Conservation (phyloP, 306 rosid genomes). For the Cucumis cinereus region DNA sequence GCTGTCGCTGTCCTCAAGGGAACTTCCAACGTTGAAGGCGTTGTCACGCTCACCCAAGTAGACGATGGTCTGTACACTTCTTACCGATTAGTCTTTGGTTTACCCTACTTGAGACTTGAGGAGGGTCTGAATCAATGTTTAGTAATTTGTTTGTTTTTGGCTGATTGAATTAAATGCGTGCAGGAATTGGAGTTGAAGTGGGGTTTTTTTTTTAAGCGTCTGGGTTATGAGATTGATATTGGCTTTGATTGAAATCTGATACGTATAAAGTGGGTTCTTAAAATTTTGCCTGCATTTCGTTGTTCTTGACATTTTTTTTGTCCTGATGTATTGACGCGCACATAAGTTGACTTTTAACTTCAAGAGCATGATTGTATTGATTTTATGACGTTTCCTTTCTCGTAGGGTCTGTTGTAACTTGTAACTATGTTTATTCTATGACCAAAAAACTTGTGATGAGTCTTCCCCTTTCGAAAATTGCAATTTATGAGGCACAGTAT, state of each 20-base stretch:
- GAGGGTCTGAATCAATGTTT: neutral
- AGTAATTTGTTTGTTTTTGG: neutral
- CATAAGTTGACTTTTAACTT: neutral
- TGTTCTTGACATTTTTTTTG: neutral
- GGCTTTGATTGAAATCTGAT: neutral
- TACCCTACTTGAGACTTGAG: neutral
- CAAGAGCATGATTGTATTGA: neutral
- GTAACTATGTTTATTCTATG: neutral
- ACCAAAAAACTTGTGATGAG: neutral
- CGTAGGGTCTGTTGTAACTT: neutral
- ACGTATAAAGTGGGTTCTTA: neutral
- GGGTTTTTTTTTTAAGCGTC: neutral
- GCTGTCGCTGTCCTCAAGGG: slow-evolving; percentile 73
- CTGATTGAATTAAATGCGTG: neutral
- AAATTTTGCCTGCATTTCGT: neutral
- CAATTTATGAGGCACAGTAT: neutral
- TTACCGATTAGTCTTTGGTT: neutral
- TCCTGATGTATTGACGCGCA: neutral
- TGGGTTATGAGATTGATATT: neutral
- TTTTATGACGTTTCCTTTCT: neutral
- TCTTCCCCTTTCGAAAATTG: neutral
- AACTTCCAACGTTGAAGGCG: slow-evolving; percentile 45
- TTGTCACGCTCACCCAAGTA: slow-evolving; percentile 47
- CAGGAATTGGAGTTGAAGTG: neutral
- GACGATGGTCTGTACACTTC: slow-evolving; percentile 25